Conservation (phyloP, 148 eudicot genomes). For the Polygonum maritimum region DNA sequence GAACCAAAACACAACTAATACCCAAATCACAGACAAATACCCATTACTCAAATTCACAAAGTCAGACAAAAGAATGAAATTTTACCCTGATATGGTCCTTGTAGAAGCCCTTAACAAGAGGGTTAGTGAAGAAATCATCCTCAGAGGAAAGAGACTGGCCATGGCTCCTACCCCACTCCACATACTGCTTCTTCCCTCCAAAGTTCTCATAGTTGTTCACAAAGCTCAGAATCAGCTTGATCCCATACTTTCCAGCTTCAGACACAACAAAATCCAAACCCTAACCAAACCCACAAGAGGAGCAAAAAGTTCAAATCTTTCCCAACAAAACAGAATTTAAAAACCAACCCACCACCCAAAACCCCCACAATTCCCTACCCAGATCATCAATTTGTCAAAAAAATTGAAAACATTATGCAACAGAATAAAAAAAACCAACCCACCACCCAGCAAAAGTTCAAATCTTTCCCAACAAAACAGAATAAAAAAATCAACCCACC, state of each 20-base stretch:
- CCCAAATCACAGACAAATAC: too few relatives aligned
- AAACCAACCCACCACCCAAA: background rate
- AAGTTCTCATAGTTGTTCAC: slow-evolving; percentile 75
- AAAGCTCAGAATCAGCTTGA: slow-evolving; percentile 69
- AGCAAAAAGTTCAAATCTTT: background rate
- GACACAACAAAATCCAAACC: slow-evolving; percentile 93
- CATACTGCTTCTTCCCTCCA: slow-evolving; percentile 94
- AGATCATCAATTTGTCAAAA: too few relatives aligned
- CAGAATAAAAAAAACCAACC: too few relatives aligned
- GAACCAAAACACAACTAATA: background rate
- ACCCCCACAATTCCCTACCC: background rate
- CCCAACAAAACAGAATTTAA: background rate
- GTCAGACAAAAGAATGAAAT: background rate
- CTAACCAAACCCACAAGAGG: slow-evolving; percentile 17
- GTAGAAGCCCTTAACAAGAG: slow-evolving; percentile 68
- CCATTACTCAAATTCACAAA: too few relatives aligned
- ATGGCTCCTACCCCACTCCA: slow-evolving; percentile 77
- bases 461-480: too few relatives aligned
- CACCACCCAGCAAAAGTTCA: background rate
- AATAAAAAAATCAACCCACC: too few relatives aligned
- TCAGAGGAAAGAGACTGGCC: slow-evolving; percentile 65
- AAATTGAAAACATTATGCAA: too few relatives aligned
- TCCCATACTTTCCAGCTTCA: slow-evolving; percentile 81
- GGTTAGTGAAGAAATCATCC: slow-evolving; percentile 74
- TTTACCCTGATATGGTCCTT: slow-evolving; percentile 77